phyloP scores from a whole-genome alignment of 352 stramenopile species.

The Globisporangium canariense region DNA sequence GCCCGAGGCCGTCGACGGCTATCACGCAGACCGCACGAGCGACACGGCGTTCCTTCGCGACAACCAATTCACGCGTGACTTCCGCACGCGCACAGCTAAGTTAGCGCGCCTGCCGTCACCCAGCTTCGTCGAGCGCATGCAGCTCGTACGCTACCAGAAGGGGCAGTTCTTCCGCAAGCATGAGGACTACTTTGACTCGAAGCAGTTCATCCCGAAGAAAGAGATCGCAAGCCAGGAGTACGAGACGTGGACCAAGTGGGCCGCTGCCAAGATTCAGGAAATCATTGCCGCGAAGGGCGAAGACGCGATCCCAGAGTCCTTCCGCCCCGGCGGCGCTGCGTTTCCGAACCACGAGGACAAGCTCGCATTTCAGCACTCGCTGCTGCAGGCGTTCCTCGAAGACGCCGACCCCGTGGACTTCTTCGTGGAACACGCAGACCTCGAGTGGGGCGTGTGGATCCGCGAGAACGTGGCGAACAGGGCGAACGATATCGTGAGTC shows the following conservation, averaged over 20 bases:
- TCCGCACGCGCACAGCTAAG: constrained; percentile 43
- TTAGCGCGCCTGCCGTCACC: constrained; percentile 49
- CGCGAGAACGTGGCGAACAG: constrained; percentile 34
- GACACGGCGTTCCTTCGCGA: constrained; percentile 69
- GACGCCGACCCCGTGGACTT: constrained; percentile 45
- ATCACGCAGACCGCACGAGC: constrained; percentile 62
- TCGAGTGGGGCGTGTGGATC: constrained; percentile 52
- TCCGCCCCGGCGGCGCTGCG: constrained; percentile 31
- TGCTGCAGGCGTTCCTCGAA: constrained; percentile 52
- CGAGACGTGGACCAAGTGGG: constrained; percentile 46
- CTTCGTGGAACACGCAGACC: constrained; percentile 50
- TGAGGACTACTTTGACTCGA: constrained; percentile 75
- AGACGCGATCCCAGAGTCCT: constrained; percentile 33
- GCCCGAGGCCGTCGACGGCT: constrained; percentile 47
- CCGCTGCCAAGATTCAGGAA: constrained; percentile 30
- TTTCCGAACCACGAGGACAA: constrained; percentile 46
- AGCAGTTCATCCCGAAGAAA: constrained; percentile 52
- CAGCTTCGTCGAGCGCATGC: constrained; percentile 48
- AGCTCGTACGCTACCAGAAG: constrained; percentile 66
- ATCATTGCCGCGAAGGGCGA: constrained; percentile 13
- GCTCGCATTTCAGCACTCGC: constrained; percentile 42
- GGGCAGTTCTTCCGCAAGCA: constrained; percentile 77
- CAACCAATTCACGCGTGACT: constrained; percentile 58
- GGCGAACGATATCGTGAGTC: constrained; percentile 43
- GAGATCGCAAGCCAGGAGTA: constrained; percentile 38